Evolutionary conservation across 2,329 filamentous ascomycete genomes (phyloP).

Genomic region (Monosporascus sp.): DNA sequence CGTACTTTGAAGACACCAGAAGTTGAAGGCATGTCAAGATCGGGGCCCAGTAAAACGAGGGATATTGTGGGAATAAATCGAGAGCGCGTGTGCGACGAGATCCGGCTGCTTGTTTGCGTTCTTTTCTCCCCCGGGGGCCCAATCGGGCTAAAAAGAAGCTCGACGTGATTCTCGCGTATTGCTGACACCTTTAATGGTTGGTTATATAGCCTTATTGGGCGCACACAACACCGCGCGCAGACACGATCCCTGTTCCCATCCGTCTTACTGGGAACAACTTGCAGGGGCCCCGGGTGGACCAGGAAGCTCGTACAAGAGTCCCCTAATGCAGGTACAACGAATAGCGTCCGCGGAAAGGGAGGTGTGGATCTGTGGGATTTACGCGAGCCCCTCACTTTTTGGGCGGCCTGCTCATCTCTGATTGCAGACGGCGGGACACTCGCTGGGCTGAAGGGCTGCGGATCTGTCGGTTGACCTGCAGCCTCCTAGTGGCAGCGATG

Average conservation of each 20-base stretch:
- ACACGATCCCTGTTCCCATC: not conserved
- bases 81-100: conserved; percentile 10
- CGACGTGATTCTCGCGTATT: conserved; percentile 10
- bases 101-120: conserved; percentile 10
- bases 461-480: not conserved
- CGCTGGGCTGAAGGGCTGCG: not conserved
- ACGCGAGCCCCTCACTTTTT: not conserved
- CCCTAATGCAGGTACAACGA: not conserved
- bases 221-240: not conserved
- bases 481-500: not conserved
- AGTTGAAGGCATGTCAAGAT: not conserved
- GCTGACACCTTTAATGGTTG: not conserved
- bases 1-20: not conserved
- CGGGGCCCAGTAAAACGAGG: conserved; percentile 1
- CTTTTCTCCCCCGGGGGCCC: conserved; percentile 2
- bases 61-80: conserved; percentile 9
- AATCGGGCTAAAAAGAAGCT: conserved; percentile 14
- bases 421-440: not conserved
- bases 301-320: not conserved
- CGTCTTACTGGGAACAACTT: not conserved
- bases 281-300: not conserved
- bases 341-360: not conserved
- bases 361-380: not conserved
- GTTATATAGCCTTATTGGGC: not conserved
- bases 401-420: not conserved